phyloP scores from a whole-genome alignment of 2,329 filamentous ascomycete species.

The Sordariomycetes sp. region DNA sequence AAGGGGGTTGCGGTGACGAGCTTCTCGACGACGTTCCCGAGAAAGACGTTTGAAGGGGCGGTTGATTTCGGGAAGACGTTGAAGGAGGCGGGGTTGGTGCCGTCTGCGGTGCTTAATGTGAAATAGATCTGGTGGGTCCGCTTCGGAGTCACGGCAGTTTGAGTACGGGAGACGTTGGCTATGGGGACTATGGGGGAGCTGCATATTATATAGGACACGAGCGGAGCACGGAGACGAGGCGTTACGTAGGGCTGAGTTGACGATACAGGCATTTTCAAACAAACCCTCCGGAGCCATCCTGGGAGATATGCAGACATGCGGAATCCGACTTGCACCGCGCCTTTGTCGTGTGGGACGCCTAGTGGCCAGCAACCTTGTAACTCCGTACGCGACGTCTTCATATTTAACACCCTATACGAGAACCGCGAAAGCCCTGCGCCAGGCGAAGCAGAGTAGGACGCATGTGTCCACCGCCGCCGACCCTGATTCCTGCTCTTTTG shows the following conservation, averaged over 20 bases:
- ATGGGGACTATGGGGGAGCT: background rate
- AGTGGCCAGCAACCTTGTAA: conserved; percentile 3
- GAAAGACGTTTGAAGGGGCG: conserved; percentile 58
- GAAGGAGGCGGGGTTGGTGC: conserved; percentile 82
- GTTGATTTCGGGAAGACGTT: conserved; percentile 79
- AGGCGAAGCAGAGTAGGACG: conserved; percentile 1
- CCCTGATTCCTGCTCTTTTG: conserved; percentile 12
- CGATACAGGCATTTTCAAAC: background rate
- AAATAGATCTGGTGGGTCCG: conserved; percentile 24
- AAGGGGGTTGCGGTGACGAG: conserved; percentile 56
- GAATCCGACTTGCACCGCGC: background rate
- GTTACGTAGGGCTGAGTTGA: background rate
- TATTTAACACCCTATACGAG: conserved; percentile 24
- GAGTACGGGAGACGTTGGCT: background rate
- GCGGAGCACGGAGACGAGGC: background rate
- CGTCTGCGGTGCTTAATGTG: conserved; percentile 80
- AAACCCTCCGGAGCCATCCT: background rate
- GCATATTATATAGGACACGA: background rate
- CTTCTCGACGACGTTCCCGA: conserved; percentile 79
- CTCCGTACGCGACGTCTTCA: conserved; percentile 15
- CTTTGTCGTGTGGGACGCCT: background rate
- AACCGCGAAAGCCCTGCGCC: conserved; percentile 24
- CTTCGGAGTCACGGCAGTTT: background rate
- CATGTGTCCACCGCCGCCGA: conserved; percentile 24
- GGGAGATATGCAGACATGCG: background rate